Base-by-base conservation (phyloP, 495 filamentous ascomycete genomes). In the Penicillium canescens region DNA sequence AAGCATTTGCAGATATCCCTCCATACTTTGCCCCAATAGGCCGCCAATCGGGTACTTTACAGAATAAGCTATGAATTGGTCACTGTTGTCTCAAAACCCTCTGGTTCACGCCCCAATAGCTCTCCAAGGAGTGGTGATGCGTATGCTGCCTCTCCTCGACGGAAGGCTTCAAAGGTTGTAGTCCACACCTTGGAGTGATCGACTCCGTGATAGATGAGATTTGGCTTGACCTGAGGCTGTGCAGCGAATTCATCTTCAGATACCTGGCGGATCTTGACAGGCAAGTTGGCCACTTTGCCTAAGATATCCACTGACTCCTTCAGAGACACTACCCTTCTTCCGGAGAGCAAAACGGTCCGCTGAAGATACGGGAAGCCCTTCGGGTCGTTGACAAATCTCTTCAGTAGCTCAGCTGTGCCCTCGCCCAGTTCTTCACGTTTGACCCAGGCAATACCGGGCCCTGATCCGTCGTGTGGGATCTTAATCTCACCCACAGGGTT, bases 341-440 rank as follows among this genome's bases (percentile, higher is more conserved):
- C 75, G 0, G 67, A 75, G 5, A 79, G 56, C 33, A 76, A 45
- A 10, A 78, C 52, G 11, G 54, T 61, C 31, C 44, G 42, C 33
- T 77, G 71, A 16, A 51, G 50, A 23, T 57, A 71, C 21, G 40
- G 31, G 44, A 69, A 72, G 9, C 20, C 45, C 0, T 28, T 26
- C 9, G 62, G 57, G 3, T 61, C 39, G 0, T 45, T 24, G 14
- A 44, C 59, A 45, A 72, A 71, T 28, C 44, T 21, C 12, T 61
- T 61, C 20, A 79, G 58, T 36, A 78, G 50, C 45, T 64, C 63
- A 1, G 73, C 74, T 1, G 66, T 66, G 4, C 69, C 75, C 55
- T 78, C 75, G 6, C 74, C 77, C 6, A 78, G 61, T 40, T 78
- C 73, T 20, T 76, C 71, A n/a, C 66, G 63, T 50, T 72, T 76